Conservation (phyloP, 2,329 filamentous ascomycete species). For the Mycosphaerella arachidis region DNA sequence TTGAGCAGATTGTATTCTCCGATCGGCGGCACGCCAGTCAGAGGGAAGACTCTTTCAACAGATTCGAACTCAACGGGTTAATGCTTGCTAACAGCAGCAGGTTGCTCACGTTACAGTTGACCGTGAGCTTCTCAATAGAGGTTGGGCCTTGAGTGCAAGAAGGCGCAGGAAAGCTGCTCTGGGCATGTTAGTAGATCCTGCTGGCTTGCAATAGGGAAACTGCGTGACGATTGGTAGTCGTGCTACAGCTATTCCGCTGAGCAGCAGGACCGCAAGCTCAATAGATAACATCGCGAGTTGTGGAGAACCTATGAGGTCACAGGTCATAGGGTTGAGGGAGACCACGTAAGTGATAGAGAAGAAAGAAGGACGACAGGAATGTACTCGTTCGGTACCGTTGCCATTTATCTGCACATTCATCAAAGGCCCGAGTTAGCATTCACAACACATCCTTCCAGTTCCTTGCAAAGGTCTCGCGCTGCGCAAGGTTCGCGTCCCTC, state of each 20-base stretch:
- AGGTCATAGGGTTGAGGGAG: not conserved
- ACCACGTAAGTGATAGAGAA: not conserved
- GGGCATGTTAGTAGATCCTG: not conserved
- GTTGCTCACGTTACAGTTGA: conserved; percentile 12
- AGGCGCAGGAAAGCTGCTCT: conserved; percentile 13
- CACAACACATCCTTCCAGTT: not conserved
- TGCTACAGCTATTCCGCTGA: conserved; percentile 3
- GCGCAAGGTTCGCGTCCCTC: not conserved
- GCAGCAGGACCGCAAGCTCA: not conserved
- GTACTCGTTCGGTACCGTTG: too few relatives aligned
- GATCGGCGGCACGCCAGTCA: conserved; percentile 11
- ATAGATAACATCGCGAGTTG: not conserved
- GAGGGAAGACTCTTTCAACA: conserved; percentile 9
- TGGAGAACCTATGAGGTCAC: not conserved
- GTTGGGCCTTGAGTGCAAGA: conserved; percentile 6
- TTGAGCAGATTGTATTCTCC: conserved; percentile 19
- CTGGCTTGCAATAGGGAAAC: too few relatives aligned
- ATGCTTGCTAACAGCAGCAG: too few relatives aligned
- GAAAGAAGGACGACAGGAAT: not conserved
- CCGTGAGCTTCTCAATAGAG: conserved; percentile 10
- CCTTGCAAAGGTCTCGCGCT: not conserved
- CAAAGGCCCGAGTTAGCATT: not conserved
- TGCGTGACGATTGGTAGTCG: conserved; percentile 6
- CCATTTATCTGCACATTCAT: not conserved
- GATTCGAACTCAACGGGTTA: conserved; percentile 10